phyloP scores from a whole-genome alignment of 106 monocot genomes.

The Acanthochlamys bracteata region DNA sequence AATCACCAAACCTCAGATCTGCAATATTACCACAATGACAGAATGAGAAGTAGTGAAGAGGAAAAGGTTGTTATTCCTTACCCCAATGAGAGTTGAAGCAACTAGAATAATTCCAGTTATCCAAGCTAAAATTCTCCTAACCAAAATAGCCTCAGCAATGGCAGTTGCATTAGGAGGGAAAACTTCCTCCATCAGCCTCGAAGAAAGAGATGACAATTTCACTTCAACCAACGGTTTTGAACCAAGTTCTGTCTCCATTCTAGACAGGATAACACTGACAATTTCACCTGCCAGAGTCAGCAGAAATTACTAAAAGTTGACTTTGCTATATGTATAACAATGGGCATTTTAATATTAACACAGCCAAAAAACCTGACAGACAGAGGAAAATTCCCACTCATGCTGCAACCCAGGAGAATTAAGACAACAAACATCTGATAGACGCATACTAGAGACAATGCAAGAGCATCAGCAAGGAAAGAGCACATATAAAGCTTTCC shows the following conservation, averaged over 20 bases:
- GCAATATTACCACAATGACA: background rate
- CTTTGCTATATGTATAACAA: no score
- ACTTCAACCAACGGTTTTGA: constrained; percentile 25
- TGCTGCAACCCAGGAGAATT: no score
- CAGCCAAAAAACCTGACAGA: no score
- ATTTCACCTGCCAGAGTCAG: constrained; percentile 43
- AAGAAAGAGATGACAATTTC: constrained; percentile 19
- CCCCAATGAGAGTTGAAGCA: constrained; percentile 75
- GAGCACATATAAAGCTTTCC: no score
- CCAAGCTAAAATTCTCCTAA: constrained; percentile 78
- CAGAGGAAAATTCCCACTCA: no score
- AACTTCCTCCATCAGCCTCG: constrained; percentile 42
- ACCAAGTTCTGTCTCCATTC: constrained; percentile 11
- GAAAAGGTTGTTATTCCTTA: constrained; percentile 17
- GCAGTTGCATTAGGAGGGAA: background rate
- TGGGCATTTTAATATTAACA: no score
- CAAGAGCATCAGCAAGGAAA: no score
- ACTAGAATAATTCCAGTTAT: constrained; percentile 91
- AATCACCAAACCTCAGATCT: background rate
- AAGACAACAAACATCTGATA: no score
- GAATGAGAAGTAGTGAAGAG: background rate
- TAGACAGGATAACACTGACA: constrained; percentile 49
- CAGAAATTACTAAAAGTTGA: background rate
- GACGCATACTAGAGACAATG: no score
- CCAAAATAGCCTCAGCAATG: constrained; percentile 36